Percentiles rank a stretch among this genome's conserved stretches.
phyloP scores from a whole-genome alignment of 192 early-diverging fungal species.

The Thoreauomyces humboldtii region DNA sequence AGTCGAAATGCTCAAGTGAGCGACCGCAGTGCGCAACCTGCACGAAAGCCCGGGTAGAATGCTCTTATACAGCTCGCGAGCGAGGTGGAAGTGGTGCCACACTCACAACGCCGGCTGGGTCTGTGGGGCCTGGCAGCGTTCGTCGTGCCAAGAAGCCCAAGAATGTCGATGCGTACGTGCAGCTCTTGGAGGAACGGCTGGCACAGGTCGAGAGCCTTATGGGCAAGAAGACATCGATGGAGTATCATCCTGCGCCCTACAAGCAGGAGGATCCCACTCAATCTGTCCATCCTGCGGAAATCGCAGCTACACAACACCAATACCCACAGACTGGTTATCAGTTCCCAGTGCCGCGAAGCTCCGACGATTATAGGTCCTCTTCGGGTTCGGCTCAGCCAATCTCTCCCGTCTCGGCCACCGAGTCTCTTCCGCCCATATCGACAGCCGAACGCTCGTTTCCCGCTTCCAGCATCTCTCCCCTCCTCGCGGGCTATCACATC shows the following conservation, averaged over 20 bases:
- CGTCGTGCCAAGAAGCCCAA: conserved; percentile 1
- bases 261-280: background rate
- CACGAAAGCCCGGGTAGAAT: background rate
- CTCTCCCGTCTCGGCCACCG: too few species aligned
- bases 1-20: conserved; percentile 26
- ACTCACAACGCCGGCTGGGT: background rate
- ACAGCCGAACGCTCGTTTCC: too few species aligned
- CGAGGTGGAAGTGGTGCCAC: conserved; percentile 7
- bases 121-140: conserved; percentile 1
- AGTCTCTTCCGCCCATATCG: too few species aligned
- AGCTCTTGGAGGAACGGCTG: conserved; percentile 19
- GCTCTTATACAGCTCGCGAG: conserved; percentile 24
- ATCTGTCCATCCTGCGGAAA: background rate
- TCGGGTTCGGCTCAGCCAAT: background rate
- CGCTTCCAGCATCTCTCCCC: too few species aligned
- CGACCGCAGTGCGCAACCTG: conserved; percentile 23
- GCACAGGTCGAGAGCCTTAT: conserved; percentile 10
- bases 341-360: background rate
- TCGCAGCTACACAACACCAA: background rate
- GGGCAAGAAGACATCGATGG: too few species aligned
- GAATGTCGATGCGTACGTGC: conserved; percentile 17
- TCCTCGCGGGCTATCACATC: too few species aligned
- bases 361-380: background rate
- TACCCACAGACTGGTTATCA: background rate
- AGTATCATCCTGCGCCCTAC: background rate